These are phyloP conservation scores for Kodamaea nitidulidarum DNA, from an alignment of 805 yeast genomes.

Conservation along the genomic window DNA sequence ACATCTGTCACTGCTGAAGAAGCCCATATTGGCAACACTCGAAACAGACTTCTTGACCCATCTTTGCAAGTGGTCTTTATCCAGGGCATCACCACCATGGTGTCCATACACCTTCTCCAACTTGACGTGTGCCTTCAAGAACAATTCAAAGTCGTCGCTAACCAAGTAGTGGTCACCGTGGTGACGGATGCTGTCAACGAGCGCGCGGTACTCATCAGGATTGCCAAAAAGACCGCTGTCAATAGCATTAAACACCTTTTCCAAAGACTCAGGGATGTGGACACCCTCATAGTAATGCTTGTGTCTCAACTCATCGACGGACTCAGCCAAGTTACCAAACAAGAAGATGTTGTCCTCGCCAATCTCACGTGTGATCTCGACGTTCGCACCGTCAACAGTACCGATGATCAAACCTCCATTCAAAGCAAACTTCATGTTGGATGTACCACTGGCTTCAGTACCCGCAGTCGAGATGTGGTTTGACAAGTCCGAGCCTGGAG, in stretches of 20 bases:
- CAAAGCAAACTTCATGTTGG: slow-evolving; percentile 91
- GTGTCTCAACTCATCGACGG: slow-evolving; percentile 80
- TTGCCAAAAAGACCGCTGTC: slow-evolving; percentile 72
- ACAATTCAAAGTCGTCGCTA: slow-evolving; percentile 83
- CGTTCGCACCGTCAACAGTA: slow-evolving; percentile 96
- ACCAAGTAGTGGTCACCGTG: slow-evolving; percentile 88
- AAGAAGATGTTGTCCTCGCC: slow-evolving; percentile 91
- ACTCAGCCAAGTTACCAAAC: slow-evolving; percentile 87
- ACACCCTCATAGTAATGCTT: slow-evolving; percentile 63
- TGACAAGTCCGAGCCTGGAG: slow-evolving; percentile 86
- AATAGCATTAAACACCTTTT: slow-evolving; percentile 60
- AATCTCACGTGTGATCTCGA: slow-evolving; percentile 88
- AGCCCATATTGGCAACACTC: slow-evolving; percentile 90
- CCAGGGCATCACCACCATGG: slow-evolving; percentile 38
- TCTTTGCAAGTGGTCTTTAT: slow-evolving; percentile 49
- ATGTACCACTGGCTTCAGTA: slow-evolving; percentile 94
- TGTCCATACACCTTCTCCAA: slow-evolving; percentile 67
- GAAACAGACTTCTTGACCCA: slow-evolving; percentile 77
- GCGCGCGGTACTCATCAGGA: slow-evolving; percentile 57
- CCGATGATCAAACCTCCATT: slow-evolving; percentile 94
- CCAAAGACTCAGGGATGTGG: slow-evolving; percentile 55
- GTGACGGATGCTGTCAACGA: slow-evolving; percentile 62
- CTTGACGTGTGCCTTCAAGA: slow-evolving; percentile 72
- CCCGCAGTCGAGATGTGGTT: slow-evolving; percentile 97
- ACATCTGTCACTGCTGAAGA: slow-evolving; percentile 87